Percentiles rank a stretch among this genome's conserved stretches.
phyloP scores from a whole-genome alignment of 495 filamentous ascomycete species.

The Pyrenula massariospora region DNA sequence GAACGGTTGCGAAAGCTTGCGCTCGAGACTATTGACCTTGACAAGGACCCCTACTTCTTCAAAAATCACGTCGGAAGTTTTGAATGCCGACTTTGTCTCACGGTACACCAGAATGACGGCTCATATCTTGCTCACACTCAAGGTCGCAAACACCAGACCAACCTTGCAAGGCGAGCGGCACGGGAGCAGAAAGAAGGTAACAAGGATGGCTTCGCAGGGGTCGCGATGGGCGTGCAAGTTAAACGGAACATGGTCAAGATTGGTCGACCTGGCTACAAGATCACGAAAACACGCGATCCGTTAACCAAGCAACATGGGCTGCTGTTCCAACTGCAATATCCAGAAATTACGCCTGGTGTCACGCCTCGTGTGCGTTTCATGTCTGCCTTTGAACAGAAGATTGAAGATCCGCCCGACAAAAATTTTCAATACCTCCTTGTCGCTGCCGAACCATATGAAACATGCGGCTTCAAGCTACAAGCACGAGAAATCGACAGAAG shows the following conservation, averaged over 20 bases:
- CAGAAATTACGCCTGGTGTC: slow-evolving; percentile 70
- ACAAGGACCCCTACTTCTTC: slow-evolving; percentile 99
- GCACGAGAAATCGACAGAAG: slow-evolving; percentile 86
- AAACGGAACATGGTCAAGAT: slow-evolving; percentile 93
- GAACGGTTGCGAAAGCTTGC: slow-evolving; percentile 96
- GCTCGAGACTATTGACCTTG: slow-evolving; percentile 96
- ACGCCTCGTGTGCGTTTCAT: slow-evolving; percentile 85
- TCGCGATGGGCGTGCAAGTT: slow-evolving; percentile 70
- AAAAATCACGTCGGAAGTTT: slow-evolving; percentile 98
- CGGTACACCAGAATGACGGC: slow-evolving; percentile 99
- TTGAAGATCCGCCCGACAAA: slow-evolving; percentile 91
- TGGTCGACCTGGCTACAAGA: slow-evolving; percentile 92
- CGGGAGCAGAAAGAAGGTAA: slow-evolving; percentile 82
- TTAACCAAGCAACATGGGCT: slow-evolving; percentile 81
- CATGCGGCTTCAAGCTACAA: slow-evolving; percentile 90
- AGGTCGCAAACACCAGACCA: slow-evolving; percentile 97
- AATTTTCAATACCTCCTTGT: slow-evolving; percentile 89
- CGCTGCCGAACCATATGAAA: slow-evolving; percentile 96
- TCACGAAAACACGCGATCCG: slow-evolving; percentile 88
- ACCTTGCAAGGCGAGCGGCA: slow-evolving; percentile 91
- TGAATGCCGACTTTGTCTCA: slow-evolving; percentile 94
- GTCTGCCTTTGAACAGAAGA: slow-evolving; percentile 92
- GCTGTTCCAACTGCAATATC: slow-evolving; percentile 91
- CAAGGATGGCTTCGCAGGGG: slow-evolving; percentile 57
- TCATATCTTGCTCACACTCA: slow-evolving; percentile 99